Base-by-base conservation (phyloP, 805 yeast species). In the Candida chilensis region DNA sequence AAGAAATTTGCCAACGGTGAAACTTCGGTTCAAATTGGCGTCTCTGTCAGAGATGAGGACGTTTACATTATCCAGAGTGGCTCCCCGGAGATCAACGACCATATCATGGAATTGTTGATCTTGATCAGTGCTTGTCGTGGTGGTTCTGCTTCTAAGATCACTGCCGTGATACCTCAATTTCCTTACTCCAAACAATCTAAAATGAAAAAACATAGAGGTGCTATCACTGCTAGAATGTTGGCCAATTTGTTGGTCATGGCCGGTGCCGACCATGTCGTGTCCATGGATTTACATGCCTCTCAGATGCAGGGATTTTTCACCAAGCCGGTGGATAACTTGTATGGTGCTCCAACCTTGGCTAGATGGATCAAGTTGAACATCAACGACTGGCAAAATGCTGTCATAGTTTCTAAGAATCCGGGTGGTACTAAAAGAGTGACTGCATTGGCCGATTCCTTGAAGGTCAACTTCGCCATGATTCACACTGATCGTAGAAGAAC, bases 281-380 rank as follows among this genome's bases (percentile, higher is more conserved):
- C 96, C 3, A 88, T 92, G 96, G 99, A 92, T 51, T 64, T 92
- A 41, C 83, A 76, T 45, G 98, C 99, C 17, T 78, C 95, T 20
- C 99, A 92, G 60, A 92, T 92, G 98, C 98, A 92, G 64, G 99
- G 99, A 10, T 92, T 92, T 52, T 92, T 92, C 64, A 73, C 94
- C 20, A 88, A 87, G 45, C 98, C 99, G 0, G 98, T 92, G 17
- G 99, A 92, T 56, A 92, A 92, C 55, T 63, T 92, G 36, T 87
- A 86, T 48, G 96, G 96, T 17, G 96, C 95, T 3, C 98, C 98
- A 29, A 84, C 95, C 24, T 69, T 92, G 42, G 96, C 96, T 17
- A 74, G 84, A 44, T 92, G 98, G 98, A 90, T 92, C 45, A 77
- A 82, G 44, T 92, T 82, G 53, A 82, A 92, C 47, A 80, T 92